Percentiles rank a stretch among this genome's conserved stretches.
These are phyloP conservation scores for Penicillium antarcticum DNA, from an alignment of 495 filamentous ascomycete genomes.

Conservation along the genomic window DNA sequence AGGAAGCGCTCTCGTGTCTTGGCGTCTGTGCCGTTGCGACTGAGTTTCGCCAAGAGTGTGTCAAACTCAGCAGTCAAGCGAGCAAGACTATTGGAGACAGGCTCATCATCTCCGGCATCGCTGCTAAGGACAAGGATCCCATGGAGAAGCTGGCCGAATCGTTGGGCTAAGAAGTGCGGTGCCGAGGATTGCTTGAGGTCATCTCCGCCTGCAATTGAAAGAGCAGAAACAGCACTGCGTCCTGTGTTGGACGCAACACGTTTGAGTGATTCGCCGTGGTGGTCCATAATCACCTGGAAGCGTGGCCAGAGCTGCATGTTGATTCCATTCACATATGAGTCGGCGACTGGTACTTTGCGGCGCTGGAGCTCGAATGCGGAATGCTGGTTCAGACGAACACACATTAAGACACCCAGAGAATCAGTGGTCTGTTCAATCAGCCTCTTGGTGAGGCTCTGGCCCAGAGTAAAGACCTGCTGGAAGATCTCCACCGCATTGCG, in stretches of 20 bases:
- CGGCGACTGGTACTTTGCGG: slow-evolving; percentile 81
- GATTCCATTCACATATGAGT: slow-evolving; percentile 89
- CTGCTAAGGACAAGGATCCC: slow-evolving; percentile 77
- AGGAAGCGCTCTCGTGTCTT: slow-evolving; percentile 84
- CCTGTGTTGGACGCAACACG: slow-evolving; percentile 51
- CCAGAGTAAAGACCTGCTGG: slow-evolving; percentile 76
- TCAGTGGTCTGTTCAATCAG: slow-evolving; percentile 76
- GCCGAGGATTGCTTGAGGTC: slow-evolving; percentile 72
- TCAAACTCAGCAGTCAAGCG: slow-evolving; percentile 77
- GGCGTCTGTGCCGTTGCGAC: slow-evolving; percentile 65
- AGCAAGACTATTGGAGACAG: slow-evolving; percentile 73
- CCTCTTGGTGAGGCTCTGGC: slow-evolving; percentile 69
- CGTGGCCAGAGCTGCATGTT: slow-evolving; percentile 96
- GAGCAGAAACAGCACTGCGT: slow-evolving; percentile 48
- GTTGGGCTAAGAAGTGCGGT: slow-evolving; percentile 86
- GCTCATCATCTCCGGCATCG: slow-evolving; percentile 90
- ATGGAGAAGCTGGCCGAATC: slow-evolving; percentile 86
- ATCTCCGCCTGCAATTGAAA: slow-evolving; percentile 55
- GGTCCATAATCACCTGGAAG: slow-evolving; percentile 88
- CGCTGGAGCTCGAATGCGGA: slow-evolving; percentile 90
- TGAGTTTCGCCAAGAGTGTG: slow-evolving; percentile 65
- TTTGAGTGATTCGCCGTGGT: slow-evolving; percentile 83
- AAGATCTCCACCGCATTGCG: slow-evolving; percentile 78
- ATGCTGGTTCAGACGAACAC: slow-evolving; percentile 90
- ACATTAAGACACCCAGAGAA: slow-evolving; percentile 80